Evolutionary conservation across 768 basidiomycete genomes (phyloP), one percentile per base, ranked within the genome.

Genomic region (Pulveroboletus sp.): DNA sequence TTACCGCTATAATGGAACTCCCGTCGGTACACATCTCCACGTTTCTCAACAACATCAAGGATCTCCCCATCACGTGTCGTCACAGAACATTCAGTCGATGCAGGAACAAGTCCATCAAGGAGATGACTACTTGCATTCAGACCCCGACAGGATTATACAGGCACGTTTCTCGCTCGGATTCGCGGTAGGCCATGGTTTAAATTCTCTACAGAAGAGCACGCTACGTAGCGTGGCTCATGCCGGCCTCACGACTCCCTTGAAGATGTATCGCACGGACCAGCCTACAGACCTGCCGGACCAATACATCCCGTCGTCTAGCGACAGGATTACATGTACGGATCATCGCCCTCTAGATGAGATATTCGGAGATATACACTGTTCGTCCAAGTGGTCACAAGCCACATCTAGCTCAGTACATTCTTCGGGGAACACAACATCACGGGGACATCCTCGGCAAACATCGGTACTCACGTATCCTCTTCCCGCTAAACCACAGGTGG

Each of bases 311-410:
- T 64, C 63, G 23, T 64, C 63, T 13, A 60, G 50, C 43, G 63
- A 64, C 61, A 64, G 47, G 47, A 55, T 64, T 34, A 64, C 63
- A 29, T 63, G 60, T 34, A 43, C 58, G 30, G 56, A 64, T 30
- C 63, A 64, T 50, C 54, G 58, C 9, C 63, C 61, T n/a, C 54
- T 64, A 12, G 63, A 64, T 20, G 57, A 60, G 11, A 64, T 64
- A 19, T 64, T 65, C 36, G 63, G 50, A n/a, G 27, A 31, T 13
- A 10, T 37, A 14, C 40, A 20, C 17, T 13, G 51, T 34, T 22
- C 43, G 7, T 42, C 43, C 3, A 19, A 20, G 2, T 31, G 19
- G 46, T 30, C 50, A 6, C 48, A 31, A 19, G 7, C 43, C 31
- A 48, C 26, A 36, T 43, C 54, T 10, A 19, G 24, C 39, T 34